Percentiles rank a stretch among this genome's conserved stretches.
phyloP scores from a whole-genome alignment of 352 stramenopile species.

The Discostella stelligera region DNA sequence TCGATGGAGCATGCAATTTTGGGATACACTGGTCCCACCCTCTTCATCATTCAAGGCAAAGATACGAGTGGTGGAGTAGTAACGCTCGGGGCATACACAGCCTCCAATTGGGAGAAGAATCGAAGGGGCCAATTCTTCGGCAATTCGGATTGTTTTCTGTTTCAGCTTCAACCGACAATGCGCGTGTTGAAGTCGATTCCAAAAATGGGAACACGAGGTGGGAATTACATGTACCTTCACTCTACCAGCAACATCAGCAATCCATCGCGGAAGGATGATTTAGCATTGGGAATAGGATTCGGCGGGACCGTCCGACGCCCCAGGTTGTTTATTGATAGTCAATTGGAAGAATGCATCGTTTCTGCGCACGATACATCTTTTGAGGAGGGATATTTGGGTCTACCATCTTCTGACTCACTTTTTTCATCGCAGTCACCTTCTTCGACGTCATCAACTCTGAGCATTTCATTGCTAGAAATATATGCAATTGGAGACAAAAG shows the following conservation, averaged over 20 bases:
- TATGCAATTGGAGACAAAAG: conserved; percentile 75
- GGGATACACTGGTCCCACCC: conserved; percentile 72
- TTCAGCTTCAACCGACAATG: conserved; percentile 54
- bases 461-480: conserved; percentile 78
- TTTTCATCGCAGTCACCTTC: conserved; percentile 18
- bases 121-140: conserved; percentile 75
- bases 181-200: conserved; percentile 59
- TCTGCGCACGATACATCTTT: conserved; percentile 67
- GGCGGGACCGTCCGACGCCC: conserved; percentile 63
- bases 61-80: conserved; percentile 28
- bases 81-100: conserved; percentile 73
- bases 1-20: conserved; percentile 69
- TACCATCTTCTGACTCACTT: conserved; percentile 28
- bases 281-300: conserved; percentile 78
- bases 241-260: conserved; percentile 54
- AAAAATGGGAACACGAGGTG: conserved; percentile 52
- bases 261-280: conserved; percentile 62
- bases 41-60: conserved; percentile 61
- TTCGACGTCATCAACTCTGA: conserved; percentile 37
- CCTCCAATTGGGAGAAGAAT: conserved; percentile 73
- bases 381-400: conserved; percentile 61
- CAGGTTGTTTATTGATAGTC: conserved; percentile 71
- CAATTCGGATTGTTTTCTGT: conserved; percentile 75
- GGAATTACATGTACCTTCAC: conserved; percentile 82
- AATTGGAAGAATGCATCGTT: conserved; percentile 68